phyloP scores from a whole-genome alignment of 352 stramenopile genomes.

The Phytophthora aleatoria region DNA sequence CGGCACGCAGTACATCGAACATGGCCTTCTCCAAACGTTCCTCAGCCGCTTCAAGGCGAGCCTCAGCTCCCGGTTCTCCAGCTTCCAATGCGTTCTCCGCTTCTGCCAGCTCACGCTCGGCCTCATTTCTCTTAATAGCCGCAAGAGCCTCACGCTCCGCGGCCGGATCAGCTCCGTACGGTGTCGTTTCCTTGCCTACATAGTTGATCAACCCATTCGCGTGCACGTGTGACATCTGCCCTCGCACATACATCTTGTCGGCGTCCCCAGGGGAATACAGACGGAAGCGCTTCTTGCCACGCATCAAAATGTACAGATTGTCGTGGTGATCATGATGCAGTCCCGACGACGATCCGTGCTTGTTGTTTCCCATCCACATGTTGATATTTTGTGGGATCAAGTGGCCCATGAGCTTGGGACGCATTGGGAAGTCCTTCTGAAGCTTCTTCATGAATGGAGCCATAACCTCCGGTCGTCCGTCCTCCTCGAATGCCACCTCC shows the following conservation, averaged over 20 bases:
- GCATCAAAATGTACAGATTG: conserved; percentile 97
- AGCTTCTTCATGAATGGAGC: conserved; percentile 82
- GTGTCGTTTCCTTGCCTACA: conserved; percentile 79
- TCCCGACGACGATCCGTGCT: conserved; percentile 83
- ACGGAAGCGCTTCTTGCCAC: conserved; percentile 94
- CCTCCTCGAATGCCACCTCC: conserved; percentile 79
- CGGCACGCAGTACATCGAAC: conserved; percentile 74
- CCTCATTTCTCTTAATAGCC: conserved; percentile 63
- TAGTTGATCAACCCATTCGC: conserved; percentile 97
- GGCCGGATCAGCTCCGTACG: conserved; percentile 73
- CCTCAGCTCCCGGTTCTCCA: conserved; percentile 50
- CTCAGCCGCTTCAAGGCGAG: conserved; percentile 62
- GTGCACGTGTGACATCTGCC: conserved; percentile 87
- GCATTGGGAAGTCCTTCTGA: conserved; percentile 82
- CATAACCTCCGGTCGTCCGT: conserved; percentile 85
- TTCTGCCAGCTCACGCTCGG: conserved; percentile 59
- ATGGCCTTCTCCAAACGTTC: conserved; percentile 71
- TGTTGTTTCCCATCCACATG: conserved; percentile 95
- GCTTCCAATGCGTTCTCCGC: conserved; percentile 62
- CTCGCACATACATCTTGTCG: conserved; percentile 92
- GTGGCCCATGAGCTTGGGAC: conserved; percentile 81
- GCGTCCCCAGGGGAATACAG: conserved; percentile 92
- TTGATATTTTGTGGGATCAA: conserved; percentile 96
- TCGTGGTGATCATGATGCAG: conserved; percentile 99
- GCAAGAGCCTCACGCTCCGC: conserved; percentile 62